Evolutionary conservation across 1,284 basidiomycete species (phyloP).

Genomic region (Acaromyces ingoldii): DNA sequence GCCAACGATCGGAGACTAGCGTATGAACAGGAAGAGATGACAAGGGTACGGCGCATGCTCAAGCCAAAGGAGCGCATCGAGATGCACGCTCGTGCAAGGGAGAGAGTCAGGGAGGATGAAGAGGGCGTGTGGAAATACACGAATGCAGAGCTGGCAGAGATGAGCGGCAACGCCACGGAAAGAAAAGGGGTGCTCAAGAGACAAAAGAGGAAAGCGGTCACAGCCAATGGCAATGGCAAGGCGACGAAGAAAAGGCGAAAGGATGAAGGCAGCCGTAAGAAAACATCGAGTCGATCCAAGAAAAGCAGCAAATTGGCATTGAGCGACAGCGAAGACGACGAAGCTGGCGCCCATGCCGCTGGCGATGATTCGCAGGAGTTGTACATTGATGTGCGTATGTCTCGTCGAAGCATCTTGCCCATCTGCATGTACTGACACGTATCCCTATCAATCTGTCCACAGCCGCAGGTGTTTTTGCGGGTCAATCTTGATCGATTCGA

Average conservation of each 20-base stretch:
- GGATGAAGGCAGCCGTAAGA: slow-evolving; percentile 1
- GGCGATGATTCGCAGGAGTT: slow-evolving; percentile 20
- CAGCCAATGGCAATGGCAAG: neutral
- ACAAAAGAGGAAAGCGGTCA: neutral
- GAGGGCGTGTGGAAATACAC: neutral
- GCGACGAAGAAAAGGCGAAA: neutral
- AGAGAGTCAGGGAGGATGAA: slow-evolving; percentile 48
- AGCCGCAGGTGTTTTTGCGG: slow-evolving; percentile 72
- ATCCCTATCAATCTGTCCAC: slow-evolving; percentile 10
- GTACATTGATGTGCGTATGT: slow-evolving; percentile 22
- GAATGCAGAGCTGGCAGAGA: neutral
- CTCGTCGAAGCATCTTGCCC: neutral
- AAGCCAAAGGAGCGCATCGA: slow-evolving; percentile 51
- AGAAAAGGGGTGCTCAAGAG: slow-evolving; percentile 1
- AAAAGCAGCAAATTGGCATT: slow-evolving; percentile 7
- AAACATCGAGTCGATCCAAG: neutral
- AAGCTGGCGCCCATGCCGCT: slow-evolving; percentile 14
- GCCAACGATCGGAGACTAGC: slow-evolving; percentile 47
- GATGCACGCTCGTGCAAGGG: slow-evolving; percentile 37
- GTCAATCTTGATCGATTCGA: slow-evolving; percentile 85
- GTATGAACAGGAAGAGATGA: slow-evolving; percentile 32
- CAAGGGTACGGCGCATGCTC: slow-evolving; percentile 47
- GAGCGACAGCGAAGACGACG: slow-evolving; percentile 19
- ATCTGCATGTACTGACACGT: neutral
- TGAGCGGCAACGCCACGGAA: neutral